phyloP scores from a whole-genome alignment of 2,329 filamentous ascomycete genomes.

The Rachicladosporium sp. region DNA sequence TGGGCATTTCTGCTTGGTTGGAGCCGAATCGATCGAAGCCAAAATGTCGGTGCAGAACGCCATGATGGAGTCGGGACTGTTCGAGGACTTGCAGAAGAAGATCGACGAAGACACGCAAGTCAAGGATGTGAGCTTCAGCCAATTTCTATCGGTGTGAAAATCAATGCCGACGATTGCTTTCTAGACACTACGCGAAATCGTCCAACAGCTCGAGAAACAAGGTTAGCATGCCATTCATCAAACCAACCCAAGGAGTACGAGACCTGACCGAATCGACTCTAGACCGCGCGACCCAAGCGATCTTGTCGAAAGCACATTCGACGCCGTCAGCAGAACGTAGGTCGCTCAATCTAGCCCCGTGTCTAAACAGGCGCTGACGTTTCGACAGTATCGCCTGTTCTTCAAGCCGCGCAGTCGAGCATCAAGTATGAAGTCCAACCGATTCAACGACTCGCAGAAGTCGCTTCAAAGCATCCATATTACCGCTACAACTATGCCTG shows the following conservation, averaged over 20 bases:
- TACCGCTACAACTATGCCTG: slow-evolving; percentile 95
- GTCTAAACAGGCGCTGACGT: neutral
- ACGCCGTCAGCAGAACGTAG: slow-evolving; percentile 55
- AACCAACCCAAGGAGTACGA: neutral
- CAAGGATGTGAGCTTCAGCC: slow-evolving; percentile 46
- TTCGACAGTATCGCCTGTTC: slow-evolving; percentile 37
- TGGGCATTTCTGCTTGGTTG: no score
- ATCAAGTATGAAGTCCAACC: slow-evolving; percentile 62
- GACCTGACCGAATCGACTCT: neutral
- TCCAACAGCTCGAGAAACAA: slow-evolving; percentile 71
- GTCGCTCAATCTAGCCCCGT: slow-evolving; percentile 17
- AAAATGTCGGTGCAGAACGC: no score
- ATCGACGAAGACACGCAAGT: slow-evolving; percentile 78
- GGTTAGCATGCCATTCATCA: slow-evolving; percentile 25
- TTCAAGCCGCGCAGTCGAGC: slow-evolving; percentile 55
- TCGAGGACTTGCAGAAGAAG: slow-evolving; percentile 74
- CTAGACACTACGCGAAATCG: slow-evolving; percentile 63
- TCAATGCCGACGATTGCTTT: neutral
- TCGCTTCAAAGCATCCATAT: slow-evolving; percentile 80
- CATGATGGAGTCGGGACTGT: slow-evolving; percentile 36
- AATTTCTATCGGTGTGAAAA: slow-evolving; percentile 6
- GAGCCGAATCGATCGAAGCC: no score
- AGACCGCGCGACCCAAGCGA: slow-evolving; percentile 67
- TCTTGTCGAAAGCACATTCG: slow-evolving; percentile 80
- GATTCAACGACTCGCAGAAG: slow-evolving; percentile 54